Evolutionary conservation across 768 basidiomycete genomes (phyloP), one percentile per base, ranked within the genome.

Genomic region (Lactarius evosmus): DNA sequence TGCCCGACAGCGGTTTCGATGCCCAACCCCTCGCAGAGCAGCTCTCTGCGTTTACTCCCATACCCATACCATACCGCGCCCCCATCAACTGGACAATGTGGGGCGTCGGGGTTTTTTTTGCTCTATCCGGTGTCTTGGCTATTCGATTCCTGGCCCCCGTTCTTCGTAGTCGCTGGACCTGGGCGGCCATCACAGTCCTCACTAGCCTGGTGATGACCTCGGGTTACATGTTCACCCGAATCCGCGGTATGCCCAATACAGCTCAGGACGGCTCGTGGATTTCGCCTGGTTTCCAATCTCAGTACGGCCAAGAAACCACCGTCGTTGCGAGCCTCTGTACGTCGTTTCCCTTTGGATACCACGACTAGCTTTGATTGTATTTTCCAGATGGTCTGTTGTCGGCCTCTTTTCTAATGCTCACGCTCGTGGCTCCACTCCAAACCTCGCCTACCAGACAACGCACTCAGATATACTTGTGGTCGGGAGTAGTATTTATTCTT

Each of bases 201-300:
- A 82, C 85, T 9, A 87, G 92, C 22, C 75, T 89, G 33, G 76
- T 93, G 69, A 96, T 98, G 88, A 95, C 87, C 25, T 86, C 89
- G 9, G 97, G 97, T 8, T 90, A 86, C 79, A 99, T 99, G 97
- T 99, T 96, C 77, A 91, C 90, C 63, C 89, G 88, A 67, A 99
- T 99, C 69, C 87, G 96, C 66, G 82, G 81, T 34, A 81, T 82
- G 53, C 95, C 93, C 3, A 93, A 84, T 72, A 78, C 77, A 27
- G 85, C 84, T 32, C 77, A 78, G 0, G 80, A 83, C 60, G 86
- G 87, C 27, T 78, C 82, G 55, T 95, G 93, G 89, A 88, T 99
- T 70, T 91, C 94, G 9, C 81, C 77, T 11, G 96, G 96, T 5
- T 98, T 87, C 77, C 87, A 88, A 73, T 93, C 86, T 69, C 95